Percentiles rank a stretch among this genome's conserved stretches.
Conservation (phyloP, 306 rosid genomes). For the Sesbania bispinosa region DNA sequence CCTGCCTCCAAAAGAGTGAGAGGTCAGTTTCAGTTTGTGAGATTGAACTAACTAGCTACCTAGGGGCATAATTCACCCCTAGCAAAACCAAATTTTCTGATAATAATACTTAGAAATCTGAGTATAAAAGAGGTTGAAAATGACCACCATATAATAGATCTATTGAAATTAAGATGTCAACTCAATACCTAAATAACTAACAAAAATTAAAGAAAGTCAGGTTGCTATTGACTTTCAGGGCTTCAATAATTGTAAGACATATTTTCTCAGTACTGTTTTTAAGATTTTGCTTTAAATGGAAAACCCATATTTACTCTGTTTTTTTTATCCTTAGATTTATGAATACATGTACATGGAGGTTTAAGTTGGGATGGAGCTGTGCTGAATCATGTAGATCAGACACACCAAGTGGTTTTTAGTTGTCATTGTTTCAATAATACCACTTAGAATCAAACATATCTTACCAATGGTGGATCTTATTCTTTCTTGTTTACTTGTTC, state of each 20-base stretch:
- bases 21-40: slow-evolving; percentile 37
- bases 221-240: not conserved
- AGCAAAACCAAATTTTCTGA: not conserved
- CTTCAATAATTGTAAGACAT: slow-evolving; percentile 5
- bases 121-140: slow-evolving; percentile 29
- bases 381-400: not conserved
- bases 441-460: slow-evolving; percentile 27
- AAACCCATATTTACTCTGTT: not conserved
- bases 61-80: slow-evolving; percentile 10
- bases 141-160: slow-evolving; percentile 22
- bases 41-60: slow-evolving; percentile 21
- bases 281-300: not conserved
- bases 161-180: slow-evolving; percentile 24
- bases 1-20: slow-evolving; percentile 11
- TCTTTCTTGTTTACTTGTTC: slow-evolving; percentile 28
- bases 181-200: not conserved
- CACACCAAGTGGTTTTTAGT: slow-evolving; percentile 4
- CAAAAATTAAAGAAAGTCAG: not conserved
- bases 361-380: not conserved
- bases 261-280: not conserved
- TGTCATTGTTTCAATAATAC: not conserved
- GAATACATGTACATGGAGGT: not conserved
- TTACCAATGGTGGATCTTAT: slow-evolving; percentile 23
- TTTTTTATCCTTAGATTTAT: not conserved
- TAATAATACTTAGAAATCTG: slow-evolving; percentile 1